Evolutionary conservation across 1,139 yeast species (phyloP), one percentile per base, ranked within the genome.

Genomic region (Suhomyces atakaporum): DNA sequence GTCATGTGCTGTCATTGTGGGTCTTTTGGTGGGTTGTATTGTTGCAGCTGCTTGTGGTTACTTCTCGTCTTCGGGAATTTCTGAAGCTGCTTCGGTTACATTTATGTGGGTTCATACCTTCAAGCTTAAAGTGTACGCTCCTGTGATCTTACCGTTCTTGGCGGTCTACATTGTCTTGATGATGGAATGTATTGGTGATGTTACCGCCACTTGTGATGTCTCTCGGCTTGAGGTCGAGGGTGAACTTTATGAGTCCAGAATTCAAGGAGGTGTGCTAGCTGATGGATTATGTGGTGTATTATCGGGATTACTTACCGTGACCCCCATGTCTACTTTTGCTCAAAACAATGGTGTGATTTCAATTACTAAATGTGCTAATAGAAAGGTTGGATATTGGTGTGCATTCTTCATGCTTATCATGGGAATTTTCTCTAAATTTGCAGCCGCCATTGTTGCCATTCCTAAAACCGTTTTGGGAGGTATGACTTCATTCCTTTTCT

Each of bases 331-430:
- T 11, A 83, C 92, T 0, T 88, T 88, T 67, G 96, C 96, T 10
- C 96, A 88, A 62, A 89, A 88, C 64, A 89, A 89, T 58, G 96
- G 96, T 67, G 95, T 88, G 43, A 87, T 89, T 48, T 82, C 95
- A 26, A 74, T 88, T 56, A 88, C 96, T 35, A 87, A 86, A 57
- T 87, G 95, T 66, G 96, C 96, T 38, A 81, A 84, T 52, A 76
- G 94, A 62, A 70, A 73, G 29, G 96, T 83, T 22, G 97, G 96
- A 30, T 84, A 84, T 66, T 87, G 94, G 85, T 81, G 92, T 68
- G 87, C 94, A 50, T 81, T 84, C 64, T 84, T 85, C 67, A 67
- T 89, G 53, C 56, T 88, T 35, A 56, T 89, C 41, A 86, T 88
- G 95, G 96, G 97, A 27, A 63, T 88, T 25, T 85, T 89, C 56